Base-by-base conservation (phyloP, 106 monocot genomes). In the Iris macrosiphon region DNA sequence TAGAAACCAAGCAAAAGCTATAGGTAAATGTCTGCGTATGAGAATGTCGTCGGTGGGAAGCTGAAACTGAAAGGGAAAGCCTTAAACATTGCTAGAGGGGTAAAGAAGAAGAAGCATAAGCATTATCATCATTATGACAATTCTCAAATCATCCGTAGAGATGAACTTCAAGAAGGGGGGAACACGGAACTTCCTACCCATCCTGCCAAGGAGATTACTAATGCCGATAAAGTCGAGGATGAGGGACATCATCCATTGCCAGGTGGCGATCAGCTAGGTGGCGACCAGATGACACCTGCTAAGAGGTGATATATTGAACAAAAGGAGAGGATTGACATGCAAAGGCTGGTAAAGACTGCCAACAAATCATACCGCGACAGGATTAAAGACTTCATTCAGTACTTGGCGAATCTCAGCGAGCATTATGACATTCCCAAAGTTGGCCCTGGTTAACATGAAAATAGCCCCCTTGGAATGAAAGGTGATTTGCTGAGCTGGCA, bases 391-490 rank as follows among this genome's bases (percentile, higher is more conserved):
- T 95, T 95, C 74, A 95, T 89, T 17, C 89, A 85, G 60, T 95
- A 95, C 46, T 51, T 95, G 32, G 89, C 89, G 6, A 95, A 95
- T 38, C 62, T 95, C 40, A 95, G 95, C 23, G 95, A 95, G 95
- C 95, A 95, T 53, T 95, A 95, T 45, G 95, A 95, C 65, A 95
- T 89, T 22, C 95, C 95, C 15, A 95, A 95, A 77, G 95, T 95
- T 2, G 95, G 95, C 40, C 95, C 95, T 71, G 95, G 95, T 19
- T 95, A 69, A 75, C 44, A 15, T 39, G 26, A n/a, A n/a, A n/a
- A n/a, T n/a, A n/a, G n/a, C n/a, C n/a, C n/a, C n/a, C n/a, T n/a
- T n/a, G n/a, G n/a, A n/a, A n/a, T n/a, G n/a, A n/a, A n/a, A n/a
- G n/a, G n/a, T n/a, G n/a, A n/a, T n/a, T n/a, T n/a, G n/a, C n/a